Conservation (phyloP, 768 basidiomycete genomes). For the Gloeostereum incarnatum region DNA sequence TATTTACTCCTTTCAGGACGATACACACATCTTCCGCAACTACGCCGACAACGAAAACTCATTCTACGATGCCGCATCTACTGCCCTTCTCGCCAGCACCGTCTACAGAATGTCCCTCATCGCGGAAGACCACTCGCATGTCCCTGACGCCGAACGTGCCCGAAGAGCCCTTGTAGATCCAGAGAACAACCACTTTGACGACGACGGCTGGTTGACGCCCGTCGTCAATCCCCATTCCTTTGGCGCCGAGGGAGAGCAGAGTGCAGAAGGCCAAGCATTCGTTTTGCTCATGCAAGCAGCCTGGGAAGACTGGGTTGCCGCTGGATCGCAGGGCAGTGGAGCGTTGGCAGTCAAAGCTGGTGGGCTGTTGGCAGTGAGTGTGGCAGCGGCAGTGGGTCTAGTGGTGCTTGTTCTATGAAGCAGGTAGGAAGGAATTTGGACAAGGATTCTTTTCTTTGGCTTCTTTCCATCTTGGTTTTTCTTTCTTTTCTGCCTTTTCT, state of each 20-base stretch:
- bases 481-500: too few species aligned
- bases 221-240: slow-evolving; percentile 67
- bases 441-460: too few species aligned
- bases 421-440: too few species aligned
- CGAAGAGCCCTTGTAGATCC: slow-evolving; percentile 29
- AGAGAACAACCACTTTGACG: slow-evolving; percentile 33
- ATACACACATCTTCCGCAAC: slow-evolving; percentile 52
- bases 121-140: slow-evolving; percentile 31
- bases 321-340: slow-evolving; percentile 42
- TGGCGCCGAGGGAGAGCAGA: slow-evolving; percentile 34
- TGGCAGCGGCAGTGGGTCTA: too few species aligned
- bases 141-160: slow-evolving; percentile 50
- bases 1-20: slow-evolving; percentile 23
- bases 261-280: slow-evolving; percentile 77
- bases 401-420: too few species aligned
- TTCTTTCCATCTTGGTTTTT: too few species aligned
- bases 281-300: slow-evolving; percentile 67
- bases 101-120: slow-evolving; percentile 67
- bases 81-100: slow-evolving; percentile 66
- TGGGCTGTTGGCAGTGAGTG: too few species aligned
- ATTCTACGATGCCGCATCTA: slow-evolving; percentile 68
- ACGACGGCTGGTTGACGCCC: slow-evolving; percentile 58
- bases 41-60: slow-evolving; percentile 43
- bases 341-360: slow-evolving; percentile 14
- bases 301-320: slow-evolving; percentile 63